A percentile compares a stretch with the other conserved stretches of the same genome.
phyloP scores from a whole-genome alignment of 2,329 filamentous ascomycete genomes.

The Botrytis sinoallii region DNA sequence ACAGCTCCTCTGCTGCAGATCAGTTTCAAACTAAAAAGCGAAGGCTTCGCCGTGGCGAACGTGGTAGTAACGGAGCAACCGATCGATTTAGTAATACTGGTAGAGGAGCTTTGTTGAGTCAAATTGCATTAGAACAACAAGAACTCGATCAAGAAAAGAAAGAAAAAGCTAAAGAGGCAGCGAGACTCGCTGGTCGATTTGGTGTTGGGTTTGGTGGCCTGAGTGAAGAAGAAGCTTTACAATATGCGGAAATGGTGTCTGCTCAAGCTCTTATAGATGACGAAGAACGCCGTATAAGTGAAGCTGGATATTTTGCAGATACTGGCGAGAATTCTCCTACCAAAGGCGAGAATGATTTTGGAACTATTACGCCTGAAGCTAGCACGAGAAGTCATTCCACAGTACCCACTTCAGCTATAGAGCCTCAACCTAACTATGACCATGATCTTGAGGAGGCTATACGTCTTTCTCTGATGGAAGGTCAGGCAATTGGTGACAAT shows the following conservation, averaged over 20 bases:
- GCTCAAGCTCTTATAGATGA: constrained; percentile 58
- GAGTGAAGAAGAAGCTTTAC: constrained; percentile 62
- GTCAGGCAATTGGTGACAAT: constrained; percentile 43
- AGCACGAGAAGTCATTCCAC: constrained; percentile 45
- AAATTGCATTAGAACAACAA: constrained; percentile 81
- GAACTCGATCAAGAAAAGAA: constrained; percentile 75
- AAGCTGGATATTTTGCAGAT: constrained; percentile 50
- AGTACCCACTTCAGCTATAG: constrained; percentile 27
- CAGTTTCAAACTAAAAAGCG: constrained; percentile 75
- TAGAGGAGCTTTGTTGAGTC: constrained; percentile 69
- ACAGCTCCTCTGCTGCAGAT: constrained; percentile 74
- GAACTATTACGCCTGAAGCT: constrained; percentile 54
- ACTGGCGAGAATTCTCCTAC: constrained; percentile 39
- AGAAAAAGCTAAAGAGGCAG: constrained; percentile 62
- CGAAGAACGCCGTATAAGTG: constrained; percentile 53
- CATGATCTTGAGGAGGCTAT: constrained; percentile 64
- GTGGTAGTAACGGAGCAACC: constrained; percentile 55
- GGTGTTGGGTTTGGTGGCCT: constrained; percentile 72
- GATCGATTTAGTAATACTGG: constrained; percentile 60
- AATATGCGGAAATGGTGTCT: constrained; percentile 64
- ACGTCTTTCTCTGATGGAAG: constrained; percentile 58
- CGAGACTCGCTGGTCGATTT: constrained; percentile 73
- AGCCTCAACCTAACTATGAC: constrained; percentile 48
- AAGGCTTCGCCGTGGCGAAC: constrained; percentile 61
- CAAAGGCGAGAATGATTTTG: constrained; percentile 39